Percentiles rank a stretch among this genome's conserved stretches.
These are phyloP conservation scores for Pichia scutulata DNA, from an alignment of 805 yeast genomes.

Conservation along the genomic window DNA sequence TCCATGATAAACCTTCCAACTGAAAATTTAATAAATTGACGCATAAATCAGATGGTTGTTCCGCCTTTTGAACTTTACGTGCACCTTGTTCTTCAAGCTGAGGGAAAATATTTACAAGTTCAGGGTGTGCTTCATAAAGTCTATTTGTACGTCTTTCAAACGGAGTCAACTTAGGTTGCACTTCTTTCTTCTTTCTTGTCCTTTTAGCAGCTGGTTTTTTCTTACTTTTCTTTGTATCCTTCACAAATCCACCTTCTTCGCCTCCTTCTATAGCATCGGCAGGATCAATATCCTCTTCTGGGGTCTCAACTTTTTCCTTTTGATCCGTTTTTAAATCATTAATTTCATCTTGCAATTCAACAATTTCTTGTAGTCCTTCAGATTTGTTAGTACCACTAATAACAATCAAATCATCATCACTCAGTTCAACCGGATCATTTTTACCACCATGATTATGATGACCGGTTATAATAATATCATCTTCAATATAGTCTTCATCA, in stretches of 20 bases:
- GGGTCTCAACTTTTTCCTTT: neutral
- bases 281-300: conserved; percentile 30
- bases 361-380: conserved; percentile 1
- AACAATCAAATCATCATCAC: conserved; percentile 7
- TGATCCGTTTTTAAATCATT: conserved; percentile 17
- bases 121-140: conserved; percentile 72
- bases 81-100: conserved; percentile 42
- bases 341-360: conserved; percentile 13
- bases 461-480: conserved; percentile 28
- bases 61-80: conserved; percentile 47
- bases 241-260: conserved; percentile 29
- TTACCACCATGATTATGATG: conserved; percentile 30
- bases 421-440: conserved; percentile 31
- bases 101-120: conserved; percentile 64
- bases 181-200: conserved; percentile 18
- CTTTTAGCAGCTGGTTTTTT: conserved; percentile 8
- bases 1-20: conserved; percentile 89
- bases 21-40: conserved; percentile 81
- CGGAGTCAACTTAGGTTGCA: conserved; percentile 53
- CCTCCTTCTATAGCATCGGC: conserved; percentile 28
- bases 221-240: conserved; percentile 3
- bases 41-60: conserved; percentile 74
- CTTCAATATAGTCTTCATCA: conserved; percentile 38
- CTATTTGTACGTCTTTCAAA: conserved; percentile 62
- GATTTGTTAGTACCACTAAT: neutral